These are phyloP conservation scores for Leccinum holopus DNA, from an alignment of 1,284 basidiomycete species.

Conservation along the genomic window DNA sequence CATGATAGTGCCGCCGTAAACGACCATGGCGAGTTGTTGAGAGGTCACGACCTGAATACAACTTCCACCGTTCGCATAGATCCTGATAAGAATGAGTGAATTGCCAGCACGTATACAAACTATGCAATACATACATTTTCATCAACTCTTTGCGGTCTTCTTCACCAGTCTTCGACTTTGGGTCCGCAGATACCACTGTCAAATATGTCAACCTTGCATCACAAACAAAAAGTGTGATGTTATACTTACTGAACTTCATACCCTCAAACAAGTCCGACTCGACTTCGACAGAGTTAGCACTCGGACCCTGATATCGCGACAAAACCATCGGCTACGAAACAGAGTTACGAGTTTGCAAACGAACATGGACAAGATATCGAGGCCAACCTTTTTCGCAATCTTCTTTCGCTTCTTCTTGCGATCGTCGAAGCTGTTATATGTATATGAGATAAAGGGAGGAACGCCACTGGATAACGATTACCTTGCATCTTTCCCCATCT, in stretches of 20 bases:
- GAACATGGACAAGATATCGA: neutral
- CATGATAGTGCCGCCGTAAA: constrained; percentile 64
- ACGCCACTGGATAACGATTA: constrained; percentile 28
- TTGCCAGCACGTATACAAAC: neutral
- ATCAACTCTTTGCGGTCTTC: constrained; percentile 65
- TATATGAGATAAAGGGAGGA: neutral
- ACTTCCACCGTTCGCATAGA: constrained; percentile 75
- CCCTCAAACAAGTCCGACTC: constrained; percentile 69
- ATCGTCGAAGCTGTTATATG: constrained; percentile 41
- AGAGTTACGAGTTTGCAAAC: neutral
- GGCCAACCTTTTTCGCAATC: constrained; percentile 50
- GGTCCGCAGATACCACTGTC: constrained; percentile 75
- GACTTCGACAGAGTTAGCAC: constrained; percentile 56
- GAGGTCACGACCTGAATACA: constrained; percentile 59
- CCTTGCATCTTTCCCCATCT: constrained; percentile 61
- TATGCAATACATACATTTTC: constrained; percentile 49
- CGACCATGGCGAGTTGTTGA: constrained; percentile 49
- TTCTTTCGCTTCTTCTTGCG: constrained; percentile 65
- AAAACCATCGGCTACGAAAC: constrained; percentile 54
- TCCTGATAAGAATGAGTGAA: constrained; percentile 43
- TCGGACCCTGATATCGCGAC: constrained; percentile 62
- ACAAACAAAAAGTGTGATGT: neutral
- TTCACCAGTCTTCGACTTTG: constrained; percentile 66
- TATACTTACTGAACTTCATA: constrained; percentile 71
- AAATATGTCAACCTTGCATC: neutral